Conservation (phyloP, 1,139 yeast genomes). For the Saccharomyces hybrid region DNA sequence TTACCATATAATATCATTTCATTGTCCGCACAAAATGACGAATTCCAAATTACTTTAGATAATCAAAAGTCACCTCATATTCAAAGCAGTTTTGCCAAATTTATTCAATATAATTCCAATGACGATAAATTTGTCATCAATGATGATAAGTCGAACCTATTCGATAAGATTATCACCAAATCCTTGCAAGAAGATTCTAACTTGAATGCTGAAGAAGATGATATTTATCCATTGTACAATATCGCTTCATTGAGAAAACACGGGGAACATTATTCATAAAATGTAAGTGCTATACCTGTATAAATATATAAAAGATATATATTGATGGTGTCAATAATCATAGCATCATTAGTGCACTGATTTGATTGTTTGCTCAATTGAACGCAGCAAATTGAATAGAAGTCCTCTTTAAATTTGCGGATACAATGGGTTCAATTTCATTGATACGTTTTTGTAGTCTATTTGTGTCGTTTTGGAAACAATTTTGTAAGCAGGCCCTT, state of each 20-base stretch:
- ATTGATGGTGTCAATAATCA: not conserved
- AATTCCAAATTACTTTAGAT: conserved; percentile 44
- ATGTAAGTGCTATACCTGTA: not conserved
- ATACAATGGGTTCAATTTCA: conserved; percentile 29
- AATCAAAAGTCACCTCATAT: conserved; percentile 25
- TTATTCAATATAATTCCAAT: conserved; percentile 29
- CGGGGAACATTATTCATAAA: conserved; percentile 54
- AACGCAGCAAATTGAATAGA: conserved; percentile 31
- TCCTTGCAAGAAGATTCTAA: conserved; percentile 20
- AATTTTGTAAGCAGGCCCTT: conserved; percentile 29
- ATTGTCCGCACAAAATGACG: conserved; percentile 29
- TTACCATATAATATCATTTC: conserved; percentile 32
- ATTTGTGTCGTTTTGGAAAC: conserved; percentile 29
- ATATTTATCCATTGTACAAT: conserved; percentile 58
- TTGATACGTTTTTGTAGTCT: conserved; percentile 26
- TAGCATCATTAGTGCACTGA: too few relatives aligned
- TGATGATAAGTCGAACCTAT: conserved; percentile 10
- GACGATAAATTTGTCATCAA: conserved; percentile 35
- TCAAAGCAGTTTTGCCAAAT: conserved; percentile 27
- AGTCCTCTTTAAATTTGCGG: conserved; percentile 27
- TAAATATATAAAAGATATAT: not conserved
- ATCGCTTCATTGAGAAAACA: conserved; percentile 67
- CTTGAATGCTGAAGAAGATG: conserved; percentile 34
- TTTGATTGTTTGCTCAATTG: conserved; percentile 7
- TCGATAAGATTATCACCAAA: conserved; percentile 16